Base-by-base conservation (phyloP, 2,329 filamentous ascomycete species). In the Colletotrichum brevisporum region DNA sequence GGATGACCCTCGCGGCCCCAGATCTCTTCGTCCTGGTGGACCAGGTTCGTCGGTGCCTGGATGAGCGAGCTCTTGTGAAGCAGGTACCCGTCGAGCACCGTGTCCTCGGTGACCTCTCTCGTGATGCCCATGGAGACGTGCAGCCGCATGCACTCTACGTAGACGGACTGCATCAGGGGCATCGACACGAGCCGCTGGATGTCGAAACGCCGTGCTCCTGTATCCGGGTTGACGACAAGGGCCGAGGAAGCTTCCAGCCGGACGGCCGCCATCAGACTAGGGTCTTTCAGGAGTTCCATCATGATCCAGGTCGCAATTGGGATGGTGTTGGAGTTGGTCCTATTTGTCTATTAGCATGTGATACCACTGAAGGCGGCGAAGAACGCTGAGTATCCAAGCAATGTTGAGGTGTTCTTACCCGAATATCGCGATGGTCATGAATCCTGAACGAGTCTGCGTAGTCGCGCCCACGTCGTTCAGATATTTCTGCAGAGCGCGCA, bases 301-400 rank as follows among this genome's bases (percentile, higher is more conserved):
- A 80, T 27, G 1, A 67, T 60, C 77, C 77, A 80, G 0, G 71
- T 71, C 4, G 74, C 69, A 0, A 76, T 72, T 0, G 77, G 78
- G 5, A 80, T 71, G 0, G 74, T 72, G 52, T 79, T 79, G 6
- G 74, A 71, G 36, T 78, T 76, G 24, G 72, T 67, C 1, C 76
- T 56, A 39, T 21, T 43, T 24, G 8, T 10, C 31, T 31, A 8
- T 36, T 26, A 63, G 5, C 18, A 9, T 5, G 4, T 24, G 2
- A 18, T n/a, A 21, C 4, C 9, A 1, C 45, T 21, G 18, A 18
- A 48, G 9, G 18, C 1, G 4, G 6, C 2, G 45, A 18, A 48
- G n/a, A 48, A 15, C n/a, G 39, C 24, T 0, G 2, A 24, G 0
- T 6, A 3, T 6, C n/a, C 1, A 6, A 26, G 48, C 8, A 6